Evolutionary conservation across 352 stramenopile genomes (phyloP).

Genomic region (Pythium pyrilobum): DNA sequence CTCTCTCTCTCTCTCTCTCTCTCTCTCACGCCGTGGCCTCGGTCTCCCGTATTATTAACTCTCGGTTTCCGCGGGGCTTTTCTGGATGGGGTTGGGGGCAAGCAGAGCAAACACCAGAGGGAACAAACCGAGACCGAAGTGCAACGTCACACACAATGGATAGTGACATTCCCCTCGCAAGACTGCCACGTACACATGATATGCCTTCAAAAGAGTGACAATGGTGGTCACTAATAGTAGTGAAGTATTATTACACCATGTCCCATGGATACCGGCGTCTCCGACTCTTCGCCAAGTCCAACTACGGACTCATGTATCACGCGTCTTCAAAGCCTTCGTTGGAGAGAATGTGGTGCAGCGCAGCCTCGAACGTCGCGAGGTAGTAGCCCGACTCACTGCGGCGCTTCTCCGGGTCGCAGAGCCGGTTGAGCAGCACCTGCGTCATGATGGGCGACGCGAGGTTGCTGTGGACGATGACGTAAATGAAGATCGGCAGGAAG

Average conservation of each 20-base stretch:
- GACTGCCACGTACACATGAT: neutral
- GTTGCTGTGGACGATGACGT: slow-evolving; percentile 83
- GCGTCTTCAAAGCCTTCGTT: slow-evolving; percentile 32
- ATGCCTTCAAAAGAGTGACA: slow-evolving; percentile 1
- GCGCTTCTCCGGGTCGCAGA: slow-evolving; percentile 82
- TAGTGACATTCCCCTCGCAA: neutral
- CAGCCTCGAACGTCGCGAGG: slow-evolving; percentile 77
- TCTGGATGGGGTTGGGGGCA: slow-evolving; percentile 1
- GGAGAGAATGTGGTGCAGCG: slow-evolving; percentile 76
- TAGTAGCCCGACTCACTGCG: slow-evolving; percentile 87
- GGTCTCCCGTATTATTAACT: neutral
- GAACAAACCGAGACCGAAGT: slow-evolving; percentile 3
- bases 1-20: too few relatives aligned
- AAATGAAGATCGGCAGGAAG: slow-evolving; percentile 87
- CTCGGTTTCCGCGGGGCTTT: neutral
- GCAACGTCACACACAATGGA: neutral
- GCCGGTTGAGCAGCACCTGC: slow-evolving; percentile 74
- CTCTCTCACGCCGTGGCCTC: too few relatives aligned
- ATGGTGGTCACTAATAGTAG: neutral
- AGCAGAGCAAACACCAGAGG: neutral
- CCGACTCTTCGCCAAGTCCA: too few relatives aligned
- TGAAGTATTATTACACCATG: neutral
- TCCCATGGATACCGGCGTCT: too few relatives aligned
- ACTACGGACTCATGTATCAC: slow-evolving; percentile 13
- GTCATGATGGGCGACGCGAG: slow-evolving; percentile 72